phyloP scores from a whole-genome alignment of 2,329 filamentous ascomycete genomes.

The Scopulariopsis brevicaulis region DNA sequence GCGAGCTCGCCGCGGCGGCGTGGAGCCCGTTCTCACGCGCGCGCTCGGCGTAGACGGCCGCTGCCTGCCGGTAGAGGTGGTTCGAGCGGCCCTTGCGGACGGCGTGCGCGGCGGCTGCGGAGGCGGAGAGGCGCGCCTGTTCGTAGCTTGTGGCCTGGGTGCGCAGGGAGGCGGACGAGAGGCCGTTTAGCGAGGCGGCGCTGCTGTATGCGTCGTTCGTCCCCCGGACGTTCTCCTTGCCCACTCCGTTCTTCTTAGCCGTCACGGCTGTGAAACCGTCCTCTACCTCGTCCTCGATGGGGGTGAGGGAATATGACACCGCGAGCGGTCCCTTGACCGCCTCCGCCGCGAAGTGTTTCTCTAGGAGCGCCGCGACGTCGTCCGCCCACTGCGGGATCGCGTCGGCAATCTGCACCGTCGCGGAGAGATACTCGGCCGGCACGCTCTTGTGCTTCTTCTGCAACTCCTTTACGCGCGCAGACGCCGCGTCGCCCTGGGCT shows the following conservation, averaged over 20 bases:
- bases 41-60: conserved; percentile 62
- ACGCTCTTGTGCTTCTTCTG: conserved; percentile 26
- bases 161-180: neutral
- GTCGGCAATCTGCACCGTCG: conserved; percentile 27
- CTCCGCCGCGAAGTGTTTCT: conserved; percentile 22
- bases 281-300: conserved; percentile 20
- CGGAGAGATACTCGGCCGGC: conserved; percentile 28
- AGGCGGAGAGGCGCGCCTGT: conserved; percentile 15
- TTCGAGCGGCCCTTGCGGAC: conserved; percentile 49
- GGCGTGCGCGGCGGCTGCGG: conserved; percentile 25
- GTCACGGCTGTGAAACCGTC: neutral
- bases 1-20: conserved; percentile 1
- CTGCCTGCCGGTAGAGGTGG: conserved; percentile 62
- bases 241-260: conserved; percentile 3
- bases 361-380: conserved; percentile 28
- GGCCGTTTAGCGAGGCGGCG: neutral
- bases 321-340: conserved; percentile 24
- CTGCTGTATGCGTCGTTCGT: neutral
- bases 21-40: conserved; percentile 49
- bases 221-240: conserved; percentile 9
- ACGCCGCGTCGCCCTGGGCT: conserved; percentile 16
- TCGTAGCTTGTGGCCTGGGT: neutral
- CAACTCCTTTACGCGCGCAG: conserved; percentile 19
- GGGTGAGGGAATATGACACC: conserved; percentile 25
- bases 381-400: conserved; percentile 20